A percentile compares a stretch with the other conserved stretches of the same genome.
These are phyloP conservation scores for Penicillium goetzii DNA, from an alignment of 495 filamentous ascomycete genomes.

Conservation along the genomic window DNA sequence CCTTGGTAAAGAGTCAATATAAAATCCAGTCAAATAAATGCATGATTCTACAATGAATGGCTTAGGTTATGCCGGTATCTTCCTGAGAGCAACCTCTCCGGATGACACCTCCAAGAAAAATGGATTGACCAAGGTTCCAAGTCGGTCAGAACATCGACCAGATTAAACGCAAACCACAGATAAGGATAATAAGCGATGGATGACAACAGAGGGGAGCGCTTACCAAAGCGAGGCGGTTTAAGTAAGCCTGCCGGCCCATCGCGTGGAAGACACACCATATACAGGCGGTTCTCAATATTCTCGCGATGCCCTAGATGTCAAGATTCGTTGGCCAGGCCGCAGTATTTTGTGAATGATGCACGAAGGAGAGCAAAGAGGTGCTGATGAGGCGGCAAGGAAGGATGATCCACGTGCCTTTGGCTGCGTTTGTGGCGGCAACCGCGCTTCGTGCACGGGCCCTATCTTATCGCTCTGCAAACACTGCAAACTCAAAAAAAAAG, in stretches of 20 bases:
- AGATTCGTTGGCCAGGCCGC: background rate
- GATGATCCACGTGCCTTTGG: constrained; percentile 2
- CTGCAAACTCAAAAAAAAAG: constrained; percentile 53
- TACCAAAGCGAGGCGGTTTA: constrained; percentile 59
- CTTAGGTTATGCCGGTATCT: background rate
- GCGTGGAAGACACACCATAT: constrained; percentile 8
- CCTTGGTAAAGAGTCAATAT: constrained; percentile 44
- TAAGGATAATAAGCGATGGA: background rate
- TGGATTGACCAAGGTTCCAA: background rate
- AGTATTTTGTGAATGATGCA: background rate
- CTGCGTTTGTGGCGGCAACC: background rate
- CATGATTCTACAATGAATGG: background rate
- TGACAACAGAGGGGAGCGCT: constrained; percentile 26
- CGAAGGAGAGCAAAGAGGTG: background rate
- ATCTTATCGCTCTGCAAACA: constrained; percentile 43
- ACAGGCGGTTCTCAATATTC: constrained; percentile 11
- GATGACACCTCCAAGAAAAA: background rate
- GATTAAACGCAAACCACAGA: background rate
- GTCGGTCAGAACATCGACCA: background rate
- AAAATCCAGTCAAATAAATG: background rate
- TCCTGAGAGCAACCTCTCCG: background rate
- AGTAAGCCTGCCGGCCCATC: constrained; percentile 57
- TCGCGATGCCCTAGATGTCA: background rate
- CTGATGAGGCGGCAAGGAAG: constrained; percentile 7
- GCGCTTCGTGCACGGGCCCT: constrained; percentile 29